A percentile compares a stretch with the other conserved stretches of the same genome.
Evolutionary conservation across 805 yeast genomes (phyloP).

Genomic region (Metschnikowia noctiluminum): DNA sequence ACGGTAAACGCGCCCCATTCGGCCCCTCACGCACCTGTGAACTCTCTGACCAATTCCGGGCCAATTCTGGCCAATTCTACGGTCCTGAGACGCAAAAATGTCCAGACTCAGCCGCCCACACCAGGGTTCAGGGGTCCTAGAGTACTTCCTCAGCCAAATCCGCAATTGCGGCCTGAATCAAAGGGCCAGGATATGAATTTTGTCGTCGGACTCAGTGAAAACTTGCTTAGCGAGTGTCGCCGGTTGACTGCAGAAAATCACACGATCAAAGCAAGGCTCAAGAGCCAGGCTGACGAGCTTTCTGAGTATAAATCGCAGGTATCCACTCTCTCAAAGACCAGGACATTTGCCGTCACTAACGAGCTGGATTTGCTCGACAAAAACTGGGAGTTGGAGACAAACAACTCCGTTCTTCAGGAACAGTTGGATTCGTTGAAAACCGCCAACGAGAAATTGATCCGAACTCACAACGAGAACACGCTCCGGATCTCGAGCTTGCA

Average conservation of each 20-base stretch:
- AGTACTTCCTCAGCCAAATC: slow-evolving; percentile 22
- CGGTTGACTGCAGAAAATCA: slow-evolving; percentile 64
- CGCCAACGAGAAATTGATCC: slow-evolving; percentile 39
- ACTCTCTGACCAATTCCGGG: not conserved
- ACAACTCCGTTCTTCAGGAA: slow-evolving; percentile 44
- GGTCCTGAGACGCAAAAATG: slow-evolving; percentile 8
- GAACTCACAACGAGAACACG: slow-evolving; percentile 31
- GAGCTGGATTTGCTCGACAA: slow-evolving; percentile 55
- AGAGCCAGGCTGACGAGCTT: slow-evolving; percentile 42
- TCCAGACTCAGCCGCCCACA: slow-evolving; percentile 10
- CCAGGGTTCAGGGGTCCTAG: slow-evolving; percentile 10
- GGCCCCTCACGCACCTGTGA: not conserved
- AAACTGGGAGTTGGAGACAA: slow-evolving; percentile 63
- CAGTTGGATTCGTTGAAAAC: slow-evolving; percentile 37
- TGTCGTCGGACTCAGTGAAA: slow-evolving; percentile 72
- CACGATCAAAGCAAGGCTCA: slow-evolving; percentile 41
- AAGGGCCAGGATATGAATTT: slow-evolving; percentile 65
- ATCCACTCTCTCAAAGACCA: slow-evolving; percentile 31
- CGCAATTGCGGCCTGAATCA: slow-evolving; percentile 40
- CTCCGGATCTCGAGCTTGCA: slow-evolving; percentile 28
- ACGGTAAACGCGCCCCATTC: not conserved
- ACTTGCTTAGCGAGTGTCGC: slow-evolving; percentile 65
- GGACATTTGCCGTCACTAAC: slow-evolving; percentile 32
- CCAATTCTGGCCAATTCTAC: slow-evolving; percentile 9
- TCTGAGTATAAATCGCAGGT: slow-evolving; percentile 35